These are phyloP conservation scores for Chlamydomonas sp. DNA, from an alignment of 139 green algal species.

Conservation along the genomic window DNA sequence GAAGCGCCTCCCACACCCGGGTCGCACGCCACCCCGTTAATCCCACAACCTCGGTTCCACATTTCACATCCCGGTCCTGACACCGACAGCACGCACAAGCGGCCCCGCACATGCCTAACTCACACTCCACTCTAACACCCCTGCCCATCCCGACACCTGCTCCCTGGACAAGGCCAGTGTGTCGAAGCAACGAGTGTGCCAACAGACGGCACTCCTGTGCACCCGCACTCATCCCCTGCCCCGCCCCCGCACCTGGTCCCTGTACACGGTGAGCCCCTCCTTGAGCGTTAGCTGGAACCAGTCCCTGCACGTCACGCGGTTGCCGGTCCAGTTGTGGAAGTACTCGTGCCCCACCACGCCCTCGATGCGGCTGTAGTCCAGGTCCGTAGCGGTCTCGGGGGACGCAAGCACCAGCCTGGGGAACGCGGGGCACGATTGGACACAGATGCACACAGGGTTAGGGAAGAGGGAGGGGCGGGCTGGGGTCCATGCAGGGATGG, in stretches of 20 bases:
- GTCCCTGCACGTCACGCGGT: conserved; percentile 95
- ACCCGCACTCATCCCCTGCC: background rate
- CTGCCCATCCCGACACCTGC: too few species aligned
- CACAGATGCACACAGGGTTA: background rate
- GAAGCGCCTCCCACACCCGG: too few species aligned
- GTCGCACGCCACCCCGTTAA: too few species aligned
- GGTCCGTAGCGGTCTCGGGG: conserved; percentile 92
- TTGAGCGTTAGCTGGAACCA: conserved; percentile 99
- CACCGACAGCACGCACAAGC: too few species aligned
- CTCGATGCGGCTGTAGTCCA: conserved; percentile 94
- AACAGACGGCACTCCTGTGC: background rate
- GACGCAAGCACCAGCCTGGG: conserved; percentile 89
- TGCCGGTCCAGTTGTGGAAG: conserved; percentile 95
- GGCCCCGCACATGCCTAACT: too few species aligned
- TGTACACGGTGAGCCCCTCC: conserved; percentile 97
- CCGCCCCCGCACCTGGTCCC: conserved; percentile 71
- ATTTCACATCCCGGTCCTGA: too few species aligned
- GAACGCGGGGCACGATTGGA: background rate
- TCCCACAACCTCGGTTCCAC: too few species aligned
- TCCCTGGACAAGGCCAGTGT: too few species aligned
- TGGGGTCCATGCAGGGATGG: background rate
- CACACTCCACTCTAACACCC: too few species aligned
- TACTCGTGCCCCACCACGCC: conserved; percentile 91
- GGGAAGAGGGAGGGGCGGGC: background rate
- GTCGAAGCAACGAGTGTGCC: background rate